phyloP scores from a whole-genome alignment of 352 stramenopile genomes.

The Pythium chondricola region DNA sequence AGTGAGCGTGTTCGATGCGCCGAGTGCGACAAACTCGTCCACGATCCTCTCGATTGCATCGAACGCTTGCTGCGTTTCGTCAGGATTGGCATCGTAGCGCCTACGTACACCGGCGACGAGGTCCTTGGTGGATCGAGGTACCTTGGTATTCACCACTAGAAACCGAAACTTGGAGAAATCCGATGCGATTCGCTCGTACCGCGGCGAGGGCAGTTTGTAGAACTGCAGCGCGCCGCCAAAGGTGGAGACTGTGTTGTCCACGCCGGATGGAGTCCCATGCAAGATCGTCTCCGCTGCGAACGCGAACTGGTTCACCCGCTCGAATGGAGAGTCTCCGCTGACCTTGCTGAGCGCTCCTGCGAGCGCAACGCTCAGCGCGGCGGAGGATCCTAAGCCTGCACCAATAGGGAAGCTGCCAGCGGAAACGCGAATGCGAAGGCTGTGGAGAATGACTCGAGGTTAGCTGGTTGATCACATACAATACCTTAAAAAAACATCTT shows the following conservation, averaged over 20 bases:
- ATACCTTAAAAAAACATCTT: not conserved
- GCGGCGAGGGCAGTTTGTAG: slow-evolving; percentile 39
- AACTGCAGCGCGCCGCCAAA: slow-evolving; percentile 86
- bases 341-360: slow-evolving; percentile 38
- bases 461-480: not conserved
- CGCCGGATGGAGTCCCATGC: slow-evolving; percentile 86
- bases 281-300: slow-evolving; percentile 87
- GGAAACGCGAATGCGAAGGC: slow-evolving; percentile 40
- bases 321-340: slow-evolving; percentile 13
- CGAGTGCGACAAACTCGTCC: slow-evolving; percentile 44
- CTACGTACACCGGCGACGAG: slow-evolving; percentile 74
- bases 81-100: slow-evolving; percentile 47
- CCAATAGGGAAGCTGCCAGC: slow-evolving; percentile 68
- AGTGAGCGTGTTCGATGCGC: slow-evolving; percentile 30
- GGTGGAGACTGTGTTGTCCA: slow-evolving; percentile 90
- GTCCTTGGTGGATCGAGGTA: slow-evolving; percentile 83
- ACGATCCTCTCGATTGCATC: slow-evolving; percentile 76
- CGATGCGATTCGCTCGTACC: slow-evolving; percentile 36
- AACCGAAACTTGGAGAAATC: slow-evolving; percentile 74
- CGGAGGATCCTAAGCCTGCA: slow-evolving; percentile 89
- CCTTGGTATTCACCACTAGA: slow-evolving; percentile 88
- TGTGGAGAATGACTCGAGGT: not conserved
- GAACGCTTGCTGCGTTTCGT: slow-evolving; percentile 49
- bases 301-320: slow-evolving; percentile 81
- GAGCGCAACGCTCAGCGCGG: slow-evolving; percentile 84